Conservation (phyloP, 768 basidiomycete genomes). For the Calvatia gigantea region DNA sequence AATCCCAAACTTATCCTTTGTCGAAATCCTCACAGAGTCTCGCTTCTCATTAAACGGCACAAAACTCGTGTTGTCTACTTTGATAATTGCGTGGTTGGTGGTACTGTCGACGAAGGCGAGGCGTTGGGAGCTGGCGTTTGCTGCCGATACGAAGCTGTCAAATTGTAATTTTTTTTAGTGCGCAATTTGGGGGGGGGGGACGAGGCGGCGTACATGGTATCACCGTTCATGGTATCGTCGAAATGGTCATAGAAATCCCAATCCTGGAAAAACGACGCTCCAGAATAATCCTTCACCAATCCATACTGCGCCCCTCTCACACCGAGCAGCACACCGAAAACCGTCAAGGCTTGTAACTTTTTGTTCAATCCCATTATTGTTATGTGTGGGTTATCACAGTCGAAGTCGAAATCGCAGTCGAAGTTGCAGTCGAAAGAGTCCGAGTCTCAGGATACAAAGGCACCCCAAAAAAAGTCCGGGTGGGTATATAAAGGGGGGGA, state of each 20-base stretch:
- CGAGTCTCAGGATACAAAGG: too few relatives aligned
- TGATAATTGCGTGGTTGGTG: slow-evolving; percentile 68
- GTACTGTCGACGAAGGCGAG: slow-evolving; percentile 47
- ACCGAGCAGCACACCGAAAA: neutral
- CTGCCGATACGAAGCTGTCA: slow-evolving; percentile 3
- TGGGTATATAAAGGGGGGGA: too few relatives aligned
- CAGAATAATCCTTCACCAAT: slow-evolving; percentile 21
- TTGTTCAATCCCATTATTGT: too few relatives aligned
- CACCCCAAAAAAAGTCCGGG: too few relatives aligned
- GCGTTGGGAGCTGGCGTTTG: neutral
- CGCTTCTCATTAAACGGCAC: slow-evolving; percentile 56
- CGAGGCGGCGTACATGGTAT: neutral
- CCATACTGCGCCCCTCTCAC: neutral
- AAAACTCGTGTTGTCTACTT: slow-evolving; percentile 62
- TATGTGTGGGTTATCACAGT: too few relatives aligned
- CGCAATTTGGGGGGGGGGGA: neutral
- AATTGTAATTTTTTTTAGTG: neutral
- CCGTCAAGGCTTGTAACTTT: too few relatives aligned
- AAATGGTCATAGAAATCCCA: slow-evolving; percentile 17
- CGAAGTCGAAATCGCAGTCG: too few relatives aligned
- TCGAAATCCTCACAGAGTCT: slow-evolving; percentile 59
- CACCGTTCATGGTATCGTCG: slow-evolving; percentile 7
- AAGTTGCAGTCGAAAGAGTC: too few relatives aligned
- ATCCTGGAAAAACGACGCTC: slow-evolving; percentile 20
- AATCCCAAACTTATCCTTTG: slow-evolving; percentile 47